These are phyloP conservation scores for Gigaspora rosea DNA, from an alignment of 192 early-diverging fungal genomes.

Conservation along the genomic window DNA sequence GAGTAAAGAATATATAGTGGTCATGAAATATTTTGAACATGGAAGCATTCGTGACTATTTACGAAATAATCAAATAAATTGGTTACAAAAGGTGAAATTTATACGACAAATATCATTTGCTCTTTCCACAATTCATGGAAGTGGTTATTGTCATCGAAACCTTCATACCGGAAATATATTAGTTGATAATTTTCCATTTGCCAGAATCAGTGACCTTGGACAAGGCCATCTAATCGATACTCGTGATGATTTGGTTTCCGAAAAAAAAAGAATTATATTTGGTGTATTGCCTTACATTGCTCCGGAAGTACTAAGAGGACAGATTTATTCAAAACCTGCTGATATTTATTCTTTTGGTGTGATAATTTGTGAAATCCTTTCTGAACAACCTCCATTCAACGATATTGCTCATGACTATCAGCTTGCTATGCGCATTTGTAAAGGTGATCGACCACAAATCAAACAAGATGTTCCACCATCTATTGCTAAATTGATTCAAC, in stretches of 20 bases:
- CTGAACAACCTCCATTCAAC: background rate
- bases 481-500: background rate
- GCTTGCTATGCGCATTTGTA: background rate
- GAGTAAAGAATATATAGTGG: background rate
- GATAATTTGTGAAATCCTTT: background rate
- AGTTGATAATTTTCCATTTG: background rate
- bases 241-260: background rate
- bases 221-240: too few relatives aligned
- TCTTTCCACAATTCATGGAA: background rate
- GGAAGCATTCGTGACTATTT: background rate
- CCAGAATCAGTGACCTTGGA: background rate
- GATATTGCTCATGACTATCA: background rate
- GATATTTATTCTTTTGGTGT: conserved; percentile 21
- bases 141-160: background rate
- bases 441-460: conserved; percentile 1
- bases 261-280: conserved; percentile 3
- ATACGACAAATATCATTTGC: background rate
- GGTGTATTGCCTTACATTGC: conserved; percentile 20
- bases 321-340: background rate
- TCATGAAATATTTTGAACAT: conserved; percentile 1
- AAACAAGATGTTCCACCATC: background rate
- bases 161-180: conserved; percentile 12
- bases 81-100: background rate
- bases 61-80: background rate
- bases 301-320: background rate